Evolutionary conservation across 2,329 filamentous ascomycete genomes (phyloP).

Genomic region (Mycosphaerella arachidis): DNA sequence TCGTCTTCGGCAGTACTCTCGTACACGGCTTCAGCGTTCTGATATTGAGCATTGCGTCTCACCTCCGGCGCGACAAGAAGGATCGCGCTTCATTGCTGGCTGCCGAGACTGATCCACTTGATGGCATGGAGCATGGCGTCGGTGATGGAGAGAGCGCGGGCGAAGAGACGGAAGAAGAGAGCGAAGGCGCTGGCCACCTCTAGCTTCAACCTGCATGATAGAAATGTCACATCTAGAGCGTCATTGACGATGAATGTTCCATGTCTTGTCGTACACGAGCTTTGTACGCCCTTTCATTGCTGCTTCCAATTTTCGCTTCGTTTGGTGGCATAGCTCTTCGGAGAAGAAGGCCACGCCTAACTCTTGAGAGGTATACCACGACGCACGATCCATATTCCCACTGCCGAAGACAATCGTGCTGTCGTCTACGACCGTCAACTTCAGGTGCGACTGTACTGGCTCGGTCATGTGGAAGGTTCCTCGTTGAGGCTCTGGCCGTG

Average conservation of each 20-base stretch:
- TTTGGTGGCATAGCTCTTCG: conserved; percentile 33
- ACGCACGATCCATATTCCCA: conserved; percentile 79
- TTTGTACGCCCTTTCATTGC: conserved; percentile 18
- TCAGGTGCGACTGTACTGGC: conserved; percentile 71
- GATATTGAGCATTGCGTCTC: conserved; percentile 46
- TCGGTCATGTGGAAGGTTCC: conserved; percentile 31
- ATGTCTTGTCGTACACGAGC: conserved; percentile 8
- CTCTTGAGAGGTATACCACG: conserved; percentile 84
- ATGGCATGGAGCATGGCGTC: conserved; percentile 48
- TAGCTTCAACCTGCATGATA: not conserved
- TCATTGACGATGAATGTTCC: not conserved
- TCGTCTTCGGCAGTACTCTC: conserved; percentile 51
- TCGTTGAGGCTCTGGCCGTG: conserved; percentile 33
- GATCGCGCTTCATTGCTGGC: conserved; percentile 49
- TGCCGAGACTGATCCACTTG: conserved; percentile 47
- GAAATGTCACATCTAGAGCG: not conserved
- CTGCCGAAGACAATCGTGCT: conserved; percentile 67
- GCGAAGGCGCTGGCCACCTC: conserved; percentile 2
- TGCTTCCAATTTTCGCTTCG: conserved; percentile 14
- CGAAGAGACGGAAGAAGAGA: conserved; percentile 11
- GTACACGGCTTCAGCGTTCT: conserved; percentile 53
- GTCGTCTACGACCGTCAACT: conserved; percentile 68
- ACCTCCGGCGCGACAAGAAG: conserved; percentile 44
- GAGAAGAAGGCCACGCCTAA: conserved; percentile 60
- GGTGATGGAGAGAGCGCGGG: conserved; percentile 33